Percentiles rank a stretch among this genome's conserved stretches.
Evolutionary conservation across 352 stramenopile genomes (phyloP).

Genomic region (Globisporangium abappressorium): DNA sequence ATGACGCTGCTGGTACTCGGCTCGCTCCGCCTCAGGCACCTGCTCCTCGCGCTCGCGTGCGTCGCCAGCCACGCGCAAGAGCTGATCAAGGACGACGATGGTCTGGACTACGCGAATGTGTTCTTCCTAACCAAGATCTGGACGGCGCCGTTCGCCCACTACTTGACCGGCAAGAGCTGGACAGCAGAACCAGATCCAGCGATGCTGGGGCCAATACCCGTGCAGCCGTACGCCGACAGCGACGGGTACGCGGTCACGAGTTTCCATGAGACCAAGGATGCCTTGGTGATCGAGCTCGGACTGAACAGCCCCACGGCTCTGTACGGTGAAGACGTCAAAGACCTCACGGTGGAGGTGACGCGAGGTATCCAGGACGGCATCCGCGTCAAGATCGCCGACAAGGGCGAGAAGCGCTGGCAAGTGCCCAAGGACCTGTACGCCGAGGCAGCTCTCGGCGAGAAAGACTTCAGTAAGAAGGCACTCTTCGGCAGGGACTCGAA

Average conservation of each 20-base stretch:
- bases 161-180: no score
- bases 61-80: no score
- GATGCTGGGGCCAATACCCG: constrained; percentile 7
- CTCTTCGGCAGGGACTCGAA: constrained; percentile 19
- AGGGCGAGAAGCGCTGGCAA: constrained; percentile 21
- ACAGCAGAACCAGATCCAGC: no score
- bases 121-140: no score
- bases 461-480: constrained; percentile 9
- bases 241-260: constrained; percentile 29
- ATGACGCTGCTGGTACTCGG: no score
- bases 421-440: constrained; percentile 18
- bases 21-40: no score
- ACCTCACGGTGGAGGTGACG: constrained; percentile 37
- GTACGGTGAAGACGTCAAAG: constrained; percentile 40
- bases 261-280: constrained; percentile 16
- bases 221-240: constrained; percentile 22
- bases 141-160: no score
- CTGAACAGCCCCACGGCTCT: constrained; percentile 19
- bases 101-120: no score
- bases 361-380: constrained; percentile 16
- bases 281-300: constrained; percentile 22
- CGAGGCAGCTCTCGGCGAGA: constrained; percentile 6
- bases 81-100: no score
- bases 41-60: no score
- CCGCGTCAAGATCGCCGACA: constrained; percentile 28